phyloP scores from a whole-genome alignment of 148 eudicot species.

The Chenopodium album region DNA sequence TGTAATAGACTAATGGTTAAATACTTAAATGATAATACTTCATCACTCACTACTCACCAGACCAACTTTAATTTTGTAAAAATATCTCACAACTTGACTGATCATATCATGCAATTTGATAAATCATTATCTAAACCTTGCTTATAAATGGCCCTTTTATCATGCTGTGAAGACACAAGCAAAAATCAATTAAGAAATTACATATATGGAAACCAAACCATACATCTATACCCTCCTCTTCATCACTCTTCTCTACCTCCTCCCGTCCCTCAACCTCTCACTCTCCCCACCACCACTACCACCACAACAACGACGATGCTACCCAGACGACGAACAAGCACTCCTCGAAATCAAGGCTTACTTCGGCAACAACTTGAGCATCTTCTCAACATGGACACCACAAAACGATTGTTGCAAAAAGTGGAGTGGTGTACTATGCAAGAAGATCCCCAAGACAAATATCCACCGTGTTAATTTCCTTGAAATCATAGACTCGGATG shows the following conservation, averaged over 20 bases:
- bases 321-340: constrained; percentile 36
- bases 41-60: no score
- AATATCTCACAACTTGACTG: no score
- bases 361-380: constrained; percentile 18
- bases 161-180: neutral
- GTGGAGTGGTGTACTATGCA: constrained; percentile 42
- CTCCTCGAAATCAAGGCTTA: constrained; percentile 39
- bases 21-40: no score
- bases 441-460: constrained; percentile 25
- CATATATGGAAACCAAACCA: neutral
- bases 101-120: no score
- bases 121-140: neutral
- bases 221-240: neutral
- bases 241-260: constrained; percentile 9
- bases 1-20: no score
- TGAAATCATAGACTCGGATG: constrained; percentile 14
- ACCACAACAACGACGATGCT: constrained; percentile 28
- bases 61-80: no score
- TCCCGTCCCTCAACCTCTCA: constrained; percentile 19
- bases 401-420: constrained; percentile 39
- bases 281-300: constrained; percentile 12
- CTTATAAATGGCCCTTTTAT: neutral
- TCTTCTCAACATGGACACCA: constrained; percentile 41
- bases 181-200: neutral
- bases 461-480: constrained; percentile 40